Base-by-base conservation (phyloP, 345 rosid species). In the Rhodamnia argentea region DNA sequence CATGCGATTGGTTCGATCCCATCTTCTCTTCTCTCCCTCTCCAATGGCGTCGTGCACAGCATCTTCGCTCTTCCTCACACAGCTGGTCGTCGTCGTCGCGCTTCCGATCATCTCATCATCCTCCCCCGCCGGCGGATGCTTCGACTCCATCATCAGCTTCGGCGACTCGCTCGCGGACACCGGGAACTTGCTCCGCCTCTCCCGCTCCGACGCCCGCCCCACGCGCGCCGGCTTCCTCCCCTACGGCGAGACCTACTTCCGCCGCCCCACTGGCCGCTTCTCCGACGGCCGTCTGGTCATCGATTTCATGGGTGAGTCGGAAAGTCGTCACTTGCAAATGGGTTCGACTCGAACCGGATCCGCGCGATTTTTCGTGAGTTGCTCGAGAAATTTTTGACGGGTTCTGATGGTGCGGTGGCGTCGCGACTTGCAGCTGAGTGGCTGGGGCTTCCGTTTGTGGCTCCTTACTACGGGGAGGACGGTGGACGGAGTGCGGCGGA, bases 81-180 rank as follows among this genome's bases (percentile, higher is more conserved):
- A 11, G 7, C 47, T 70, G 7, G 24, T 22, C 78, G 13, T 70
- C 14, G 76, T 20, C 44, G 24, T 8, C 12, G 44, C 44, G 47
- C 47, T 70, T 70, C 47, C 47, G 24, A 24, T 18, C 13, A 9
- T 18, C 78, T 37, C 24, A 40, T 32, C 78, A 22, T 37, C 78
- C 78, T 37, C 78, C 26, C 78, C 42, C 12, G 24, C 64, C 11
- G 11, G 37, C 27, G 56, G 85, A 29, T 40, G 83, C 82, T 83
- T 62, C 88, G 75, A 85, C 26, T 90, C 94, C 4, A 87, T 93
- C 86, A 85, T 93, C 85, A 91, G 94, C 92, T 92, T 93, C 76
- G 95, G 95, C 37, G 95, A 93, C 85, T 93, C 95, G 16, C 54
- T 91, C 5, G 89, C 94, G 16, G 95, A 92, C 22, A 92, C 93